Evolutionary conservation across 164 flowering plant species (phyloP).

Genomic region (Sextonia rubra): DNA sequence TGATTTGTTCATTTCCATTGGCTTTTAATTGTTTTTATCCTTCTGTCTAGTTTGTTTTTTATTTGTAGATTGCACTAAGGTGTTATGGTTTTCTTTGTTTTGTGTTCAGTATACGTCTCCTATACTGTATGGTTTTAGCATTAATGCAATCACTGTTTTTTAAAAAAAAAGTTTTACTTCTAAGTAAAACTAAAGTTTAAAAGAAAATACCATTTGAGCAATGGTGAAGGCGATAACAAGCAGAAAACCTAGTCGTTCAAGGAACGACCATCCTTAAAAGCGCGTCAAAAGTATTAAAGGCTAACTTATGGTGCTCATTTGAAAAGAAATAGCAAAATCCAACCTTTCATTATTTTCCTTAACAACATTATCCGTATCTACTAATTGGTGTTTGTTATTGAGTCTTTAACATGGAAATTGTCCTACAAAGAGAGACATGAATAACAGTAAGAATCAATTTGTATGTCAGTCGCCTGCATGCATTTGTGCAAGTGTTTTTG

Average conservation of each 20-base stretch:
- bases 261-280: conserved; percentile 59
- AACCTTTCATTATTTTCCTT: conserved; percentile 19
- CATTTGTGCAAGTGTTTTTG: neutral
- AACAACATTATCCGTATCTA: conserved; percentile 4
- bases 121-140: too few relatives aligned
- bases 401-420: conserved; percentile 27
- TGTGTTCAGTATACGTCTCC: too few relatives aligned
- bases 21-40: too few relatives aligned
- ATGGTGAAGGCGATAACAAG: conserved; percentile 55
- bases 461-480: neutral
- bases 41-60: too few relatives aligned
- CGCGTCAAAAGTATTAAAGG: conserved; percentile 69
- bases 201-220: conserved; percentile 50
- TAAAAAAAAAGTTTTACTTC: too few relatives aligned
- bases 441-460: neutral
- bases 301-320: conserved; percentile 70
- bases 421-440: conserved; percentile 21
- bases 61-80: too few relatives aligned
- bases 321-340: conserved; percentile 60
- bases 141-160: too few relatives aligned
- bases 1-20: too few relatives aligned
- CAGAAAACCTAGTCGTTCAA: conserved; percentile 58
- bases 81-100: too few relatives aligned
- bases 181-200: neutral
- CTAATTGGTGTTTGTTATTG: conserved; percentile 17